phyloP scores from a whole-genome alignment of 345 rosid species.

The Lepidium didymum region DNA sequence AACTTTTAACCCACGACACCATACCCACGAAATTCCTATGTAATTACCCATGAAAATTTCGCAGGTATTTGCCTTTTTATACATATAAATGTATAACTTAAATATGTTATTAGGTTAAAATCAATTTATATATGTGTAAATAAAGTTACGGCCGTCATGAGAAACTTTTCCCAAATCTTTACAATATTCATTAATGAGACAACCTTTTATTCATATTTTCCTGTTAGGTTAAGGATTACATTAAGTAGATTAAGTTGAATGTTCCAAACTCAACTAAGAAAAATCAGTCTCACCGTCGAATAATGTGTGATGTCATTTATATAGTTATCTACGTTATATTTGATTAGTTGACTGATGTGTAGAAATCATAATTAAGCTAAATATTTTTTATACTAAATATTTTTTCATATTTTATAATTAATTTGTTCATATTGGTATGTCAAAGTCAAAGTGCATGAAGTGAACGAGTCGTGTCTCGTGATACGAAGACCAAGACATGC shows the following conservation, averaged over 20 bases:
- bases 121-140: no score
- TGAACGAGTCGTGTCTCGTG: background rate
- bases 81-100: no score
- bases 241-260: background rate
- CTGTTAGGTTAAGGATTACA: background rate
- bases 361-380: background rate
- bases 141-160: no score
- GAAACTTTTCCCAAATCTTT: no score
- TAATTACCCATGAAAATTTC: no score
- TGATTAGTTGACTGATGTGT: background rate
- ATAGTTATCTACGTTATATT: background rate
- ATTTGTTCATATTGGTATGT: background rate
- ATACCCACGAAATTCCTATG: no score
- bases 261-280: background rate
- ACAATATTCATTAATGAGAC: no score
- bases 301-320: background rate
- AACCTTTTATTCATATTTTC: no score
- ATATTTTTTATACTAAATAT: background rate
- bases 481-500: background rate
- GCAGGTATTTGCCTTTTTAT: no score
- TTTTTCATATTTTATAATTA: background rate
- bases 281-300: background rate
- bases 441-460: slow-evolving; percentile 2
- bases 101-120: no score
- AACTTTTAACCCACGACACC: no score